Conservation (phyloP, 2,329 filamentous ascomycete species). For the Ceratocystis eucalypticola region DNA sequence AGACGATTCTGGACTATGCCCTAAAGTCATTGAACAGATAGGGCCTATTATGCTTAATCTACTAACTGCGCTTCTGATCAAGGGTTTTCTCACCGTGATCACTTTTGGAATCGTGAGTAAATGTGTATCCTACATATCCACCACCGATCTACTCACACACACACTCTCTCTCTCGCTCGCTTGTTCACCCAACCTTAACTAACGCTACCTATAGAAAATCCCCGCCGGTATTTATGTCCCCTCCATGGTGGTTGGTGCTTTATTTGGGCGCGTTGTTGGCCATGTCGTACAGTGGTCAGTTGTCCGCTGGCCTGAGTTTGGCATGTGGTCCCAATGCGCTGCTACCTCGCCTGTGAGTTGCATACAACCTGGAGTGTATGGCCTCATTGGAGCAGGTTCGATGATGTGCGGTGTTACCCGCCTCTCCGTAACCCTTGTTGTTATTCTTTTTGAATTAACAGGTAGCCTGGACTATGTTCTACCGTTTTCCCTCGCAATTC, state of each 20-base stretch:
- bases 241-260: conserved; percentile 93
- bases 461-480: conserved; percentile 90
- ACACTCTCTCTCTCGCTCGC: too few relatives aligned
- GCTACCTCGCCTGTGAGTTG: conserved; percentile 61
- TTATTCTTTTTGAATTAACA: conserved; percentile 91
- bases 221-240: conserved; percentile 96
- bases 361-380: conserved; percentile 93
- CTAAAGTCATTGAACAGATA: conserved; percentile 59
- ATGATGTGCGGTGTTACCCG: conserved; percentile 97
- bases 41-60: conserved; percentile 59
- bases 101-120: conserved; percentile 71
- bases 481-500: conserved; percentile 80
- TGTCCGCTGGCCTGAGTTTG: conserved; percentile 54
- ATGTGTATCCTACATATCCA: too few relatives aligned
- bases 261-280: conserved; percentile 78
- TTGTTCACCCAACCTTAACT: background rate
- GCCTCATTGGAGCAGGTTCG: conserved; percentile 81
- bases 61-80: conserved; percentile 70
- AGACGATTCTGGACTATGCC: conserved; percentile 58
- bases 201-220: conserved; percentile 47
- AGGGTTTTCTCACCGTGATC: conserved; percentile 73
- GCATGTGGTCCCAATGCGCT: conserved; percentile 63
- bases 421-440: conserved; percentile 80
- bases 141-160: too few relatives aligned
- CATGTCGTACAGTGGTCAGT: conserved; percentile 75